Evolutionary conservation across 2,329 filamentous ascomycete species (phyloP), one percentile per base, ranked within the genome.

Genomic region (Colletotrichum lupini): DNA sequence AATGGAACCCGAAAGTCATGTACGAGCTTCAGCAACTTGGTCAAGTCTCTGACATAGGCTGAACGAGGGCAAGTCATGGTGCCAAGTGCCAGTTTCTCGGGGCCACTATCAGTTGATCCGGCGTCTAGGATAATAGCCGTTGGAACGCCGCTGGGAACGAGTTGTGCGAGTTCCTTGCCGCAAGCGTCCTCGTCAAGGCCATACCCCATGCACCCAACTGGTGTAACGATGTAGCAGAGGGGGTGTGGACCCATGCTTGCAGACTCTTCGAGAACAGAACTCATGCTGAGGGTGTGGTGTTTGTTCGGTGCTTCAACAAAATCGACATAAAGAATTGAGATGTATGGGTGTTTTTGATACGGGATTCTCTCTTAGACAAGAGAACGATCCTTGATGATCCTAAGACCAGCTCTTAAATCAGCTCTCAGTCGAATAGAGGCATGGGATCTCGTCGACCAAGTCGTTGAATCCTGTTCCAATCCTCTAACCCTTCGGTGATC

Each of bases 121-220:
- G 80, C 80, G 60, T 83, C 81, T 1, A 83, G 67, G n/a, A 83
- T 80, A 8, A 83, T 79, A 16, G 80, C 81, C 0, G 80, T 80
- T 0, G 82, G 82, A 0, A 78, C 72, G 0, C 78, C 78, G 0
- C 68, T 81, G 16, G 78, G 66, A 1, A 78, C 76, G 3, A 83
- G 76, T 0, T 35, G 62, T 0, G 77, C 73, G 0, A 84, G 77
- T 4, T 78, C 78, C 0, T 71, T 26, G 0, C 68, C 56, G 0
- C 76, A 81, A 26, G 81, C 77, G 0, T 75, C 73, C 35, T 82
- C 80, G 63, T 84, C 77, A 59, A 87, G 84, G 30, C 87, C 86
- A 70, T 87, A 88, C 5, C 87, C 86, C 8, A 88, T 77, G 84
- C 87, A 87, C 35, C 84, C 86, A 16, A 86, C 82, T 0, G 86